A percentile compares a stretch with the other conserved stretches of the same genome.
These are phyloP conservation scores for Apiospora pterosperma DNA, from an alignment of 2,329 filamentous ascomycete species.

Conservation along the genomic window DNA sequence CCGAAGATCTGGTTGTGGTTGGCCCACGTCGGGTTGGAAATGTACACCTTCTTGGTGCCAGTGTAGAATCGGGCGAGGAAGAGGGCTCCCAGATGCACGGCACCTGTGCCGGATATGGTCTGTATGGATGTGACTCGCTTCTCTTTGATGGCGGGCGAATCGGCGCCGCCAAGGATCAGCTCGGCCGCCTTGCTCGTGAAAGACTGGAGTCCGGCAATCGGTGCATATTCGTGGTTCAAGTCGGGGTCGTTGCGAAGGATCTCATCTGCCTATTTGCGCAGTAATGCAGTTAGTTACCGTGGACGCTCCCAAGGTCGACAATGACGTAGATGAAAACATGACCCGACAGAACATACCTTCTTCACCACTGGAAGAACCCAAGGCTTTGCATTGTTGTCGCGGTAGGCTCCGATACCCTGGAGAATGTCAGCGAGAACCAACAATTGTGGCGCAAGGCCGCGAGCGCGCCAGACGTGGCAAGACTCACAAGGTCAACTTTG, in stretches of 20 bases:
- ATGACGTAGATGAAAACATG: conserved; percentile 9
- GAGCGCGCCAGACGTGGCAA: background rate
- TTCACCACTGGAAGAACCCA: conserved; percentile 96
- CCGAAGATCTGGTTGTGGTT: conserved; percentile 99
- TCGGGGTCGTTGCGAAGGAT: conserved; percentile 83
- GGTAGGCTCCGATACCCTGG: conserved; percentile 82
- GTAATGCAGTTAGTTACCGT: conserved; percentile 14
- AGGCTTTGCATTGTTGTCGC: conserved; percentile 92
- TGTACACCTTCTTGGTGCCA: conserved; percentile 73
- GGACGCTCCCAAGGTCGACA: background rate
- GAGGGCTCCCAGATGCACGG: conserved; percentile 86
- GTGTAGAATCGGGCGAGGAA: conserved; percentile 93
- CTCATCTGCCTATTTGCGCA: conserved; percentile 71
- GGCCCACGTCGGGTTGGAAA: conserved; percentile 95
- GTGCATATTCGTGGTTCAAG: conserved; percentile 97
- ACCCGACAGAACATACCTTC: conserved; percentile 61
- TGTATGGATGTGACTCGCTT: conserved; percentile 80
- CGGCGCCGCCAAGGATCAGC: conserved; percentile 71
- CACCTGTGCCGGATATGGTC: conserved; percentile 96
- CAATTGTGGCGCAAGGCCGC: conserved; percentile 7
- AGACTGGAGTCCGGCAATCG: conserved; percentile 81
- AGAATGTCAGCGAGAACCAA: conserved; percentile 9
- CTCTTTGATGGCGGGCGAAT: conserved; percentile 79
- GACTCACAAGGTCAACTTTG: conserved; percentile 86
- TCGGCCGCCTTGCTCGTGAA: conserved; percentile 91